Conservation (phyloP, 2,329 filamentous ascomycete species). For the Penicillium palitans region DNA sequence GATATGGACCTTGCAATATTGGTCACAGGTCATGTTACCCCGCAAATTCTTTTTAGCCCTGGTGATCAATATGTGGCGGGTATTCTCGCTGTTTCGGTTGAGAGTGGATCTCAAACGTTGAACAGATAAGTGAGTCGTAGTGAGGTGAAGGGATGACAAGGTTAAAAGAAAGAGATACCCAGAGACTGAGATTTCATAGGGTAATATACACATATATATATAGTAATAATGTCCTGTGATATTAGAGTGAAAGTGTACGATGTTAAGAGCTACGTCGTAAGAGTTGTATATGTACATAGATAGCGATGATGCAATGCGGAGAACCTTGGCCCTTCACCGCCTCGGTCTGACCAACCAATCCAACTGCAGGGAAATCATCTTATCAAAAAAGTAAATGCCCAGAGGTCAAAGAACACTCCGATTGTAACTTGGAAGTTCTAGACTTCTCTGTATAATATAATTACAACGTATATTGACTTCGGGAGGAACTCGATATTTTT, state of each 20-base stretch:
- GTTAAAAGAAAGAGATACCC: neutral
- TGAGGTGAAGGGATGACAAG: neutral
- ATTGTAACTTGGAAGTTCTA: neutral
- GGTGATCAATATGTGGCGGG: conserved; percentile 5
- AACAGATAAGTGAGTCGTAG: neutral
- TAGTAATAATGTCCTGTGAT: neutral
- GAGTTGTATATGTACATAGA: neutral
- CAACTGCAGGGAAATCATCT: conserved; percentile 13
- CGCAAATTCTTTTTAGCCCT: conserved; percentile 1
- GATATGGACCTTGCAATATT: neutral
- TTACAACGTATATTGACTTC: too few species aligned
- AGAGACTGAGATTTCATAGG: too few species aligned
- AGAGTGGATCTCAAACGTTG: conserved; percentile 12
- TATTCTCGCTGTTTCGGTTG: conserved; percentile 1
- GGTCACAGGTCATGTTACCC: conserved; percentile 3
- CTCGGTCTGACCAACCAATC: conserved; percentile 19
- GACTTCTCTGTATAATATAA: neutral
- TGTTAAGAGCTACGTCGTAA: neutral
- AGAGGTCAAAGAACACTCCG: neutral
- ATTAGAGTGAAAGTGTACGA: neutral
- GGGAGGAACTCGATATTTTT: neutral
- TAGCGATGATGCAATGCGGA: conserved; percentile 24
- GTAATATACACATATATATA: neutral
- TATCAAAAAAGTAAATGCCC: neutral
- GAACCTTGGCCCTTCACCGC: conserved; percentile 20